These are phyloP conservation scores for Tetrahymena borealis DNA, from an alignment of 73 alveolate genomes.

Conservation along the genomic window DNA sequence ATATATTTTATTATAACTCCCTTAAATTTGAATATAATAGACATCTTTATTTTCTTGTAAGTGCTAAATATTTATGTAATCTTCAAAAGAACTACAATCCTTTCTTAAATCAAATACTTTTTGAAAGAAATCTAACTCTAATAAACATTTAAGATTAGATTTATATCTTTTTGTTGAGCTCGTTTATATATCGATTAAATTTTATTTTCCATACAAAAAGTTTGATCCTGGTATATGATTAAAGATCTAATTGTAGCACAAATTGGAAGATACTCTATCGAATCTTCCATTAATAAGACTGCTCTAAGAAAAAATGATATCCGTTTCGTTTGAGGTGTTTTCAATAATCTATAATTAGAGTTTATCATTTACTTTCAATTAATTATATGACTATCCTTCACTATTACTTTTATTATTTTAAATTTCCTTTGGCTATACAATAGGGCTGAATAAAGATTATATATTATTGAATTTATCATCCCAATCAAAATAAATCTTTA, in stretches of 20 bases:
- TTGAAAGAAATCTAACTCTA: background rate
- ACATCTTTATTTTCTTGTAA: background rate
- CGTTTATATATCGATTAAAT: background rate
- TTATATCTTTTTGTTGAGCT: background rate
- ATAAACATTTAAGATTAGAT: background rate
- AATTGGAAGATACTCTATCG: background rate
- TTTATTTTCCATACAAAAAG: background rate
- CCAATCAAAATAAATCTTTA: background rate
- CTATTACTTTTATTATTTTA: no score
- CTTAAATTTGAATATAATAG: background rate
- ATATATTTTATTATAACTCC: background rate
- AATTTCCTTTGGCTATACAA: background rate
- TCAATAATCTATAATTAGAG: background rate
- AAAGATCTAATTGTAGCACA: background rate
- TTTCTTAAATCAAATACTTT: background rate
- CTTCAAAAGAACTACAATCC: background rate
- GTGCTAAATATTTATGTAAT: background rate
- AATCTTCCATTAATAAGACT: background rate
- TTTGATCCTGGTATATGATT: background rate
- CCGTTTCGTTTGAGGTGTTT: background rate
- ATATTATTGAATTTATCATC: background rate
- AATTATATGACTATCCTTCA: no score
- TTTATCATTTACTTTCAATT: background rate
- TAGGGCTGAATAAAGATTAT: background rate
- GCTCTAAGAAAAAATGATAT: background rate